These are phyloP conservation scores for Tolypocladium amazonense DNA, from an alignment of 2,329 filamentous ascomycete genomes.

Conservation along the genomic window DNA sequence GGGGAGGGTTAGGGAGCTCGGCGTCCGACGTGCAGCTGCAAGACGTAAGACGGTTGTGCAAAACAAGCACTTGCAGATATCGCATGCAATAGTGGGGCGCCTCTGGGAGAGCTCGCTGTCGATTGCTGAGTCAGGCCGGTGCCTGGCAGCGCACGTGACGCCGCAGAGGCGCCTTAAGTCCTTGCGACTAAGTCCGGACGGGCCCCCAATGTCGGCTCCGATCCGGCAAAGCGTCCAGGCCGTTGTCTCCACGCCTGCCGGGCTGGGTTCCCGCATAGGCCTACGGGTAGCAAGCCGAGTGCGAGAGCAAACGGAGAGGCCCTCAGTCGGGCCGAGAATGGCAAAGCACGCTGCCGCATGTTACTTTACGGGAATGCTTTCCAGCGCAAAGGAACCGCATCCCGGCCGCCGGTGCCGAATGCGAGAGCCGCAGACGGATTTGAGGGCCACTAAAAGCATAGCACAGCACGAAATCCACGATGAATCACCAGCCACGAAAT, in stretches of 20 bases:
- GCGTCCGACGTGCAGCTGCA: neutral
- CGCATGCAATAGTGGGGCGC: neutral
- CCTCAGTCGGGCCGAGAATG: neutral
- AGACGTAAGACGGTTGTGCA: neutral
- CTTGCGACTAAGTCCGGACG: neutral
- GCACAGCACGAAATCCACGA: neutral
- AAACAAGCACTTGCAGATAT: neutral
- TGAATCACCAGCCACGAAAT: neutral
- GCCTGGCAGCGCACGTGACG: neutral
- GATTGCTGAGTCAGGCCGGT: neutral
- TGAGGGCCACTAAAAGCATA: neutral
- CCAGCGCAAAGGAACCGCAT: neutral
- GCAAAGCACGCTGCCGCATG: no score
- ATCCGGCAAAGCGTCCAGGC: neutral
- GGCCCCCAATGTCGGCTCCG: neutral
- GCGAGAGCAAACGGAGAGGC: neutral
- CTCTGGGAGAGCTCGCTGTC: neutral
- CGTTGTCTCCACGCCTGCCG: neutral
- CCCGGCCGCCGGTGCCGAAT: neutral
- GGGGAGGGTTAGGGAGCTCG: neutral
- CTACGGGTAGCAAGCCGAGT: neutral
- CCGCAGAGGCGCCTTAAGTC: neutral
- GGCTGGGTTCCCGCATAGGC: neutral
- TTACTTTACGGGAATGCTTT: no score
- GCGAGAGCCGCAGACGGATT: neutral